A percentile compares a stretch with the other conserved stretches of the same genome.
Evolutionary conservation across 345 rosid species (phyloP).

Genomic region (Chamaenerion angustifolium): DNA sequence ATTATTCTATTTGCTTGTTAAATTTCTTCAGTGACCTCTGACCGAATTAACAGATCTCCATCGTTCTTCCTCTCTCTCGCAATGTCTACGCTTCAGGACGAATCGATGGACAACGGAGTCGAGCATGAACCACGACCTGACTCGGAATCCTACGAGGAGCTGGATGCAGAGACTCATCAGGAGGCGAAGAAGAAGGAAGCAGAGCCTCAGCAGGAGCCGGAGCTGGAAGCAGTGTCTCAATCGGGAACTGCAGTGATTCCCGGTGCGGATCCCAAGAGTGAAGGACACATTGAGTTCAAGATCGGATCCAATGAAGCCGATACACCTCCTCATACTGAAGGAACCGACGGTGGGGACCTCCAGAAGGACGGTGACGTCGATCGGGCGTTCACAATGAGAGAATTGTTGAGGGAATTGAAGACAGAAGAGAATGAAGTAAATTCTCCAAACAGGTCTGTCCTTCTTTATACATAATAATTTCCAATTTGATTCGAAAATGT

Average conservation of each 20-base stretch:
- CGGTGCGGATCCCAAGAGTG: constrained; percentile 30
- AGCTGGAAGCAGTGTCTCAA: constrained; percentile 9
- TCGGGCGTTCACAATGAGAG: constrained; percentile 82
- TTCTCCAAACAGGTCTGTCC: constrained; percentile 50
- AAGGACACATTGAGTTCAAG: constrained; percentile 14
- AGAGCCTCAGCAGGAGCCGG: constrained; percentile 7
- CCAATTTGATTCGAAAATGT: neutral
- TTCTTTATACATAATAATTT: constrained; percentile 4
- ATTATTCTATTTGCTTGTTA: neutral
- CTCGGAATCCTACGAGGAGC: constrained; percentile 4
- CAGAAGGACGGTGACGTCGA: constrained; percentile 39
- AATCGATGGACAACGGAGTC: constrained; percentile 28
- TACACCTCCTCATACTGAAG: constrained; percentile 12
- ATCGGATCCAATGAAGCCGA: constrained; percentile 5
- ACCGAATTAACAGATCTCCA: constrained; percentile 7
- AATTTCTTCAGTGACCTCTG: neutral
- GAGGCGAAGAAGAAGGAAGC: constrained; percentile 6
- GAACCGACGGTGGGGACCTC: constrained; percentile 16
- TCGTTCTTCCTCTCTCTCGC: constrained; percentile 2
- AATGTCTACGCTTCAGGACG: constrained; percentile 34
- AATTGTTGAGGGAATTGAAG: constrained; percentile 63
- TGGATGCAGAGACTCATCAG: constrained; percentile 10
- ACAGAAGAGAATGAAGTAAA: constrained; percentile 44
- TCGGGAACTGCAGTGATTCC: constrained; percentile 1
- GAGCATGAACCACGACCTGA: constrained; percentile 12